Evolutionary conservation across 1,139 yeast species (phyloP).

Genomic region (Debaryomyces udenii): DNA sequence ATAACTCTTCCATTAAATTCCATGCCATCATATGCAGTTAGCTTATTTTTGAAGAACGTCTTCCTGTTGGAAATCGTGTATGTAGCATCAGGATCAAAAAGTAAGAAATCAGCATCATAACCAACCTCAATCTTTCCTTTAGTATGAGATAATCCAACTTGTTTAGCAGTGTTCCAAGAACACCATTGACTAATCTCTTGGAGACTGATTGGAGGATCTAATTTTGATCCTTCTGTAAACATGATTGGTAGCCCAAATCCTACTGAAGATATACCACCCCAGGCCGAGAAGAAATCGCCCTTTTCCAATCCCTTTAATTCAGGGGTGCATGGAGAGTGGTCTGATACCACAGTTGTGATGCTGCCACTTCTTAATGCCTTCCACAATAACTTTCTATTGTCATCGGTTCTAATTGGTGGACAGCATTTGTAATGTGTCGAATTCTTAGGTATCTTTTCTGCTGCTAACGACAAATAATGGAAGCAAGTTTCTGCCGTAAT

Average conservation of each 20-base stretch:
- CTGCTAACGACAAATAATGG: constrained; percentile 78
- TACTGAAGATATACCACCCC: constrained; percentile 97
- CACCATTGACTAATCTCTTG: constrained; percentile 78
- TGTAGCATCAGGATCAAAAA: constrained; percentile 67
- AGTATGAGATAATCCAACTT: constrained; percentile 71
- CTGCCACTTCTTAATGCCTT: constrained; percentile 64
- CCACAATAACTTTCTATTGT: constrained; percentile 76
- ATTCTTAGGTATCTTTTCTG: constrained; percentile 75
- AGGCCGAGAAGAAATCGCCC: constrained; percentile 89
- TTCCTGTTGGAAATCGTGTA: constrained; percentile 61
- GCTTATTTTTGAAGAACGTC: constrained; percentile 77
- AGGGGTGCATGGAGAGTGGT: constrained; percentile 96
- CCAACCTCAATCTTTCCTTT: constrained; percentile 78
- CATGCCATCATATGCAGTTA: constrained; percentile 83
- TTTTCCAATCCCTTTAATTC: constrained; percentile 76
- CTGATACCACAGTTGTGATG: constrained; percentile 88
- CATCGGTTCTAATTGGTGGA: constrained; percentile 84
- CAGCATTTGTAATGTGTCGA: constrained; percentile 90
- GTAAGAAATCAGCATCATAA: constrained; percentile 82
- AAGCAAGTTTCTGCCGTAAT: constrained; percentile 90
- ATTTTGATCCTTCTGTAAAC: constrained; percentile 69
- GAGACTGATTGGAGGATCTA: constrained; percentile 55
- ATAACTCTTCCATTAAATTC: constrained; percentile 69
- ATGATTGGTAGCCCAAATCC: constrained; percentile 86
- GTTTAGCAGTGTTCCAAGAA: constrained; percentile 78